A percentile compares a stretch with the other conserved stretches of the same genome.
Evolutionary conservation across 176 grass and related monocot genomes (phyloP).

Genomic region (Areca catechu): DNA sequence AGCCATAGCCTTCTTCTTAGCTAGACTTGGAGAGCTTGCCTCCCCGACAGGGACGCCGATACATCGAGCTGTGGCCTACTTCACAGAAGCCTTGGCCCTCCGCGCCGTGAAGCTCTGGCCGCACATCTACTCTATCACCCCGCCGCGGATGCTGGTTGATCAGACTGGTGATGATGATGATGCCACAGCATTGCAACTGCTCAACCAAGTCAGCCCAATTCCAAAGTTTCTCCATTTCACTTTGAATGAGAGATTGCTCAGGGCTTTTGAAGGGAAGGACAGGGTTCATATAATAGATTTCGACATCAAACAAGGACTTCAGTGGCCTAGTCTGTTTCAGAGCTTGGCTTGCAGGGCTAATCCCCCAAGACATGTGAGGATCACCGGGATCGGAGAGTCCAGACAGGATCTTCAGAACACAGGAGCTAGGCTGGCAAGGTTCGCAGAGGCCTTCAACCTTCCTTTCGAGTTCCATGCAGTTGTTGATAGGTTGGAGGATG

Average conservation of each 20-base stretch:
- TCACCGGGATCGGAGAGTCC: constrained; percentile 79
- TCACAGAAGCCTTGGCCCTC: constrained; percentile 65
- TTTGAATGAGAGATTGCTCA: constrained; percentile 59
- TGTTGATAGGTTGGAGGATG: constrained; percentile 81
- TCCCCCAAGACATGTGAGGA: constrained; percentile 61
- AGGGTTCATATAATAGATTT: constrained; percentile 96
- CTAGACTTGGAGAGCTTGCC: constrained; percentile 57
- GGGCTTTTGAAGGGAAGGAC: constrained; percentile 74
- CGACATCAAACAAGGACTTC: constrained; percentile 92
- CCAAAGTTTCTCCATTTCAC: constrained; percentile 86
- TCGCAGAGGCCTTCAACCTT: constrained; percentile 50
- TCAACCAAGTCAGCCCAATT: constrained; percentile 64
- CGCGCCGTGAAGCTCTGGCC: constrained; percentile 54
- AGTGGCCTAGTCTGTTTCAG: constrained; percentile 86
- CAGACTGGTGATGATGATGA: constrained; percentile 49
- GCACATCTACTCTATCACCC: constrained; percentile 48
- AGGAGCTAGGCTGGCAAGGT: constrained; percentile 39
- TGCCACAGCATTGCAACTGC: constrained; percentile 51
- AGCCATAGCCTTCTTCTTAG: constrained; percentile 57
- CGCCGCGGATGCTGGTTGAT: constrained; percentile 46
- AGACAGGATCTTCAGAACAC: constrained; percentile 74
- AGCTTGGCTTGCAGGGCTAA: constrained; percentile 47
- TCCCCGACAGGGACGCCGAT: constrained; percentile 57
- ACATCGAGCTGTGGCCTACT: constrained; percentile 76
- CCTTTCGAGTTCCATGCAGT: constrained; percentile 87